These are phyloP conservation scores for Leptoxyphium fumago DNA, from an alignment of 2,329 filamentous ascomycete genomes.

Conservation along the genomic window DNA sequence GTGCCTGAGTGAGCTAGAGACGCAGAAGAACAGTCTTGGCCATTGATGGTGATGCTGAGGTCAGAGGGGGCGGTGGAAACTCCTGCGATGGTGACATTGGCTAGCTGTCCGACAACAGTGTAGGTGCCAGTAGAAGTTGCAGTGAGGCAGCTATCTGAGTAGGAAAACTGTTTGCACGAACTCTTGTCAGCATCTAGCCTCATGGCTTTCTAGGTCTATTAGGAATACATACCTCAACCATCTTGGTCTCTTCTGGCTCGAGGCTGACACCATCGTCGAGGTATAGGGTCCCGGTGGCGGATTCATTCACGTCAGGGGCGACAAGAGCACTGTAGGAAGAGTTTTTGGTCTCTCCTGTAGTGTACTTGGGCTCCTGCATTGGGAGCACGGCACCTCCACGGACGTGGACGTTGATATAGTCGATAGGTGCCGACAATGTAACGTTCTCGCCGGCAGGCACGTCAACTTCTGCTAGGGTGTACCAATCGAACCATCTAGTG, in stretches of 20 bases:
- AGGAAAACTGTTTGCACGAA: slow-evolving; percentile 4
- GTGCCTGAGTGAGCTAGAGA: background rate
- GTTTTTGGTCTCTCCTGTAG: slow-evolving; percentile 6
- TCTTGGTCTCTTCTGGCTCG: slow-evolving; percentile 38
- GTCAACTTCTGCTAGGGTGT: slow-evolving; percentile 41
- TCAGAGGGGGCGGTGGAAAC: slow-evolving; percentile 2
- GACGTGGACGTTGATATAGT: slow-evolving; percentile 14
- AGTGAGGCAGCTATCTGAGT: slow-evolving; percentile 8
- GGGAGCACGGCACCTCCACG: slow-evolving; percentile 11
- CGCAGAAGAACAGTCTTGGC: slow-evolving; percentile 1
- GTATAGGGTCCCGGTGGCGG: slow-evolving; percentile 48
- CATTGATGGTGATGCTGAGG: slow-evolving; percentile 4
- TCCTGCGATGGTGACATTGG: slow-evolving; percentile 17
- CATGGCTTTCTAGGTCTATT: too few species aligned
- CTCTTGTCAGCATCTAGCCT: too few species aligned
- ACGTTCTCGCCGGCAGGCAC: slow-evolving; percentile 26
- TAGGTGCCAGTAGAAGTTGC: slow-evolving; percentile 11
- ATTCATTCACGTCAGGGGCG: slow-evolving; percentile 23
- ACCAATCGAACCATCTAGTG: slow-evolving; percentile 63
- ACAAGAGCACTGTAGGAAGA: slow-evolving; percentile 10
- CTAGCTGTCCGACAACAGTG: slow-evolving; percentile 9
- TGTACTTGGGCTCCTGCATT: slow-evolving; percentile 10
- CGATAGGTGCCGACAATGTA: slow-evolving; percentile 13
- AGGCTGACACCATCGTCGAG: slow-evolving; percentile 62
- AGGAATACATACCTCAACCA: slow-evolving; percentile 25